Evolutionary conservation across 2,329 filamentous ascomycete species (phyloP).

Genomic region (Pestalotiopsis sp.): DNA sequence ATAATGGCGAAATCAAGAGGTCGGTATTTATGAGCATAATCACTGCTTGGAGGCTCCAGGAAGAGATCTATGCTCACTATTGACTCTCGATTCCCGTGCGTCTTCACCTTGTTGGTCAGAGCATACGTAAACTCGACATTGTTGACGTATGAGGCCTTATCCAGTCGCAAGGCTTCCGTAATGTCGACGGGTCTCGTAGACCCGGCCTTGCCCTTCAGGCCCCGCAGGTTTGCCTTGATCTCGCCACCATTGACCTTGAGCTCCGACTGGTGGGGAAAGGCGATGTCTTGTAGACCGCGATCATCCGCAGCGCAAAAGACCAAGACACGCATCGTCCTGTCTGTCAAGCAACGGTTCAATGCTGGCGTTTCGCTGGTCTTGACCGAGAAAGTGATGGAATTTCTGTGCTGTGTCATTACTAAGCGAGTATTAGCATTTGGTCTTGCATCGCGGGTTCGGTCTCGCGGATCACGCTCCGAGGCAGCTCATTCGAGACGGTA

Average conservation of each 20-base stretch:
- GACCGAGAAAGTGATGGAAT: constrained; percentile 46
- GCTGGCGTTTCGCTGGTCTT: constrained; percentile 51
- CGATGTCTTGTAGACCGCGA: constrained; percentile 68
- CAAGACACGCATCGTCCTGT: constrained; percentile 71
- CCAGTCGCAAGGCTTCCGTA: constrained; percentile 72
- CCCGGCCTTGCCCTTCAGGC: constrained; percentile 93
- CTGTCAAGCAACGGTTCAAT: constrained; percentile 55
- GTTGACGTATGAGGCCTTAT: constrained; percentile 69
- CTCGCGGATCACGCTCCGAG: background rate
- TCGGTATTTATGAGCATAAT: constrained; percentile 3
- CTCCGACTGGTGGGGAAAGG: constrained; percentile 91
- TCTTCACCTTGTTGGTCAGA: constrained; percentile 77
- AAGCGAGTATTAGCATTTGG: background rate
- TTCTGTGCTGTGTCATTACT: constrained; percentile 58
- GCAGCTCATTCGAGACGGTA: background rate
- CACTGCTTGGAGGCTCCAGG: constrained; percentile 17
- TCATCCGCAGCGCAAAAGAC: constrained; percentile 77
- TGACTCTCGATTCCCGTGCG: constrained; percentile 22
- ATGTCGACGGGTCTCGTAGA: constrained; percentile 93
- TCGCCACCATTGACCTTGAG: constrained; percentile 87
- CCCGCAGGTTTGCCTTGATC: constrained; percentile 88
- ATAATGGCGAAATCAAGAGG: constrained; percentile 2
- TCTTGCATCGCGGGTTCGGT: background rate
- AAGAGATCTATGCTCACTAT: constrained; percentile 27
- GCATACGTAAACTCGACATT: constrained; percentile 87